Percentiles rank a stretch among this genome's conserved stretches.
Conservation (phyloP, 2,329 filamentous ascomycete species). For the Arthrocladium fulminans region DNA sequence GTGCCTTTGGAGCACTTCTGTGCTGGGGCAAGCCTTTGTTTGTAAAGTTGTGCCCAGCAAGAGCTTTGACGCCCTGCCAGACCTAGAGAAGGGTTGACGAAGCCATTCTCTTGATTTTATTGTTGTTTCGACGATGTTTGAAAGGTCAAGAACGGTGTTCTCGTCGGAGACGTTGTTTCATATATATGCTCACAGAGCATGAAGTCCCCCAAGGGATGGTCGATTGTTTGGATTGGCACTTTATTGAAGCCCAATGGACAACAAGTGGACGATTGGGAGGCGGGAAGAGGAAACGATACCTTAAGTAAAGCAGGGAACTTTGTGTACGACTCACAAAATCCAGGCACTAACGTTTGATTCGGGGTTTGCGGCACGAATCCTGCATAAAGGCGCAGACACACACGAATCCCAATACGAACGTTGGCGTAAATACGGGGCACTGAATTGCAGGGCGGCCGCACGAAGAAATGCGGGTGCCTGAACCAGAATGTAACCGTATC, state of each 20-base stretch:
- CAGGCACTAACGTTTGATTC: conserved; percentile 6
- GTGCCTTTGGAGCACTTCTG: not conserved
- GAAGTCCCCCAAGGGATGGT: not conserved
- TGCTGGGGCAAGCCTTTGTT: not conserved
- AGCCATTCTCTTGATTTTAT: not conserved
- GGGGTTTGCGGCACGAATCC: not conserved
- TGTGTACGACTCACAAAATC: conserved; percentile 7
- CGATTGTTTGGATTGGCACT: not conserved
- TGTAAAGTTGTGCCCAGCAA: not conserved
- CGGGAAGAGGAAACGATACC: not conserved
- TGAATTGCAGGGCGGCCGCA: not conserved
- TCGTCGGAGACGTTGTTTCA: not conserved
- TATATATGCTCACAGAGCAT: conserved; percentile 8
- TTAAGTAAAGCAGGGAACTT: conserved; percentile 11
- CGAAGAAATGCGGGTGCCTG: conserved; percentile 9
- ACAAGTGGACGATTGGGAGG: not conserved
- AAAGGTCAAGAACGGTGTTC: not conserved
- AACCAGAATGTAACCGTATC: conserved; percentile 6
- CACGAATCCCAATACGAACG: not conserved
- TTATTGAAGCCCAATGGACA: conserved; percentile 8
- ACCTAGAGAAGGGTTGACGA: not conserved
- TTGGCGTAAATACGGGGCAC: not conserved
- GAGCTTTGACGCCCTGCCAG: conserved; percentile 4
- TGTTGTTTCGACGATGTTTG: not conserved
- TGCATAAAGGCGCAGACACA: conserved; percentile 7